Evolutionary conservation across 306 rosid genomes (phyloP), one percentile per base, ranked within the genome.

Genomic region (Hylodesmum podocarpum): DNA sequence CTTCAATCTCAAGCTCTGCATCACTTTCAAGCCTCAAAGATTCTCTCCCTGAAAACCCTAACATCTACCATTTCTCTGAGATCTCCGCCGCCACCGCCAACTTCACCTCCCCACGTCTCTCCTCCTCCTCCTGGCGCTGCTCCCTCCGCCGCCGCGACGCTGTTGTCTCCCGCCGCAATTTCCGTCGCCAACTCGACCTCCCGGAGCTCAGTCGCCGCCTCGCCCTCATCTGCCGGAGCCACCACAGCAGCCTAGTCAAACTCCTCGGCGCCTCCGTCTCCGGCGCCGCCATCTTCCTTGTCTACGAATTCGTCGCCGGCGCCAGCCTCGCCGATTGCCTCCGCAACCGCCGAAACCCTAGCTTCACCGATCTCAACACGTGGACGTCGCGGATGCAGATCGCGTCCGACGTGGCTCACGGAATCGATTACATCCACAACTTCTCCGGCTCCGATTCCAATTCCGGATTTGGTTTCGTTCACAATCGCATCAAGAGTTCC

Each of bases 391-490:
- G 97, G 65, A 88, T 95, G 90, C 91, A 80, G 53, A 67, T 92
- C 78, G 98, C 98, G 6, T 77, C 97, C 72, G 97, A 90, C 82
- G 80, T 95, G 19, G 96, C 97, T 0, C 97, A 95, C 80, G 97
- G 97, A 24, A 93, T 95, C 34, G 98, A 95, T 73, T 95, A 92
- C 82, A 55, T 92, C 53, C 98, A 95, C 85, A 91, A 88, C 71
- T 88, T 84, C 81, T 85, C 96, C 0, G 96, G 97, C 2, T 64
- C 86, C 0, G 70, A 11, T 4, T 54, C 86, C 1, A 67, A 11
- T 2, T 87, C 92, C 0, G 92, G 95, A 1, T 59, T 78, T 0
- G 70, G 73, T 68, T 86, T 87, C 83, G 85, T 89, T 11, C 98
- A 95, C 66, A 95, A 95, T 63, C 98, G 87, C 77, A 89, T 95